Evolutionary conservation across 2,329 filamentous ascomycete species (phyloP), one percentile per base, ranked within the genome.

Genomic region (Calycina herbarum): DNA sequence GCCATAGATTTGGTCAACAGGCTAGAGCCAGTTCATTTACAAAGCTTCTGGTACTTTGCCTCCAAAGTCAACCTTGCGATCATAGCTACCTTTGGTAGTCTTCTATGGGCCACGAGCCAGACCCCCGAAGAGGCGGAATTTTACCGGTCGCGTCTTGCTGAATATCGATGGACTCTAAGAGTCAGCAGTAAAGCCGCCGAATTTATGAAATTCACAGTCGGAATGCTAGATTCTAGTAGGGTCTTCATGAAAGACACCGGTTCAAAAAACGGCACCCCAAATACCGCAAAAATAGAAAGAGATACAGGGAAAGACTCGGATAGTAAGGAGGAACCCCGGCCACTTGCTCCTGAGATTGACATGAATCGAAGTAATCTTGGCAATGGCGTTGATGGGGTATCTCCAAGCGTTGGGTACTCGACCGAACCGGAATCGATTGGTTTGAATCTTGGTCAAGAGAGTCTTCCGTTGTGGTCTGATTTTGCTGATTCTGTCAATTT

Each of bases 21-120:
- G 2, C 69, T 82, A 0, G 77, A 79, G 29, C 79, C 79, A 2
- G 79, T 81, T 48, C 80, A 82, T 59, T 77, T 80, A 1, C 79
- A 80, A 57, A 78, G 78, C 6, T 81, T 82, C 66, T 98, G 94
- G 94, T 94, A 91, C 76, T 94, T 94, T 75, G 89, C 91, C 1
- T 92, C 90, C 51, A 92, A 93, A 73, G 91, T 91, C 45, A 97
- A 97, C 78, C 97, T 98, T 78, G 94, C 94, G 0, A 83, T 98
- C 11, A 97, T 98, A 73, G 94, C 93, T 64, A 97, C 94, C 0
- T 98, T 98, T 76, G 79, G 78, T 0, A 78, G 76, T 4, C 71
- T 82, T 1, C 70, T 82, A 13, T 73, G 68, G 71, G 72, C 70
- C 6, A 73, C 72, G 2, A 70, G 67, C 33, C 67, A 70, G 35